phyloP scores from a whole-genome alignment of 2,329 filamentous ascomycete genomes.

The Diplodia corticola region DNA sequence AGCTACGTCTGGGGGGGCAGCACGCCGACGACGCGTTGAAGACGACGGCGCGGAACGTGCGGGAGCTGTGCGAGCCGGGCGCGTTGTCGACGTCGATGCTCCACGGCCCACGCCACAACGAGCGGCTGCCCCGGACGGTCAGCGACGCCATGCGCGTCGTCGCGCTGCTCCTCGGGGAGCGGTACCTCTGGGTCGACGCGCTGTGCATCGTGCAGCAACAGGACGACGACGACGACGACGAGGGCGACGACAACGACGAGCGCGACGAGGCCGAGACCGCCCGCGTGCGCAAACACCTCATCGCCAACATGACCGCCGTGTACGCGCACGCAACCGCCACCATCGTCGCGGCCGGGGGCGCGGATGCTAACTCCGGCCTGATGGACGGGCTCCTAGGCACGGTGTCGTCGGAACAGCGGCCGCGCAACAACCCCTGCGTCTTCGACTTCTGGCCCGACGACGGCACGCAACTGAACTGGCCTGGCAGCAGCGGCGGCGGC shows the following conservation, averaged over 20 bases:
- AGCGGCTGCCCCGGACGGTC: conserved; percentile 2
- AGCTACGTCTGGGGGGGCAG: neutral
- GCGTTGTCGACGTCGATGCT: neutral
- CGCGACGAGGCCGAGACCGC: no score
- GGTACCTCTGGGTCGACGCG: conserved; percentile 26
- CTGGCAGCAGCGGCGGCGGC: no score
- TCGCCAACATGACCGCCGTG: neutral
- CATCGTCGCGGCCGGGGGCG: neutral
- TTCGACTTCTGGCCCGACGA: neutral
- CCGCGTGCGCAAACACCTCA: neutral
- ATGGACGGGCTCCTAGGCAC: neutral
- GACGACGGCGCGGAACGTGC: neutral
- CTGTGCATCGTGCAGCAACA: conserved; percentile 26
- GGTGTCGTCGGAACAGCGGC: neutral
- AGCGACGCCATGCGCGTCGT: conserved; percentile 23
- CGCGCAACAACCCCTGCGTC: neutral
- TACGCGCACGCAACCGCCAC: neutral
- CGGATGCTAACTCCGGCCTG: neutral
- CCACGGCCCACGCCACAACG: no score
- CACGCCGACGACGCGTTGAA: neutral
- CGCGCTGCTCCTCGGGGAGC: neutral
- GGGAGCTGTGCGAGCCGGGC: neutral
- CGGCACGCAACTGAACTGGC: neutral
- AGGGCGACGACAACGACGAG: no score
- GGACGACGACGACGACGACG: no score